Percentiles rank a stretch among this genome's conserved stretches.
Conservation (phyloP, 1,139 yeast species). For the Debaryomycetaceae sp. region DNA sequence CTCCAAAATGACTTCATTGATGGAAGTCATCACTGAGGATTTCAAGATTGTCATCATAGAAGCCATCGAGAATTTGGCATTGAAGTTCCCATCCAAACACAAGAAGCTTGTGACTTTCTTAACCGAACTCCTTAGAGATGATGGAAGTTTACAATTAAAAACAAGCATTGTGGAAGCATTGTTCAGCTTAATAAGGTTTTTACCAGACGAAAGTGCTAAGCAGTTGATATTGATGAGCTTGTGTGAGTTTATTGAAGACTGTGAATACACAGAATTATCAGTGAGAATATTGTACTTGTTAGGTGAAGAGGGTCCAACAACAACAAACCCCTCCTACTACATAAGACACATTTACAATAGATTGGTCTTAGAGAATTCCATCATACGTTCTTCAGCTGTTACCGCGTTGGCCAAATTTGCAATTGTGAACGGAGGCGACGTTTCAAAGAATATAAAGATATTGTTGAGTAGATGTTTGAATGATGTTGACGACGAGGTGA, state of each 20-base stretch:
- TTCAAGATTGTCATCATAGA: constrained; percentile 93
- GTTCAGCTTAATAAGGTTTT: constrained; percentile 80
- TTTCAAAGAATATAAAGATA: constrained; percentile 68
- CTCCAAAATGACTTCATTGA: constrained; percentile 79
- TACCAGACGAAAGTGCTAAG: constrained; percentile 71
- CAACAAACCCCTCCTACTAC: constrained; percentile 83
- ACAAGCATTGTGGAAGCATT: constrained; percentile 88
- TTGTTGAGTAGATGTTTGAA: constrained; percentile 79
- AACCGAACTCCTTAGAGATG: constrained; percentile 83
- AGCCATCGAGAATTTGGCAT: constrained; percentile 86
- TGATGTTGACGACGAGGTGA: constrained; percentile 94
- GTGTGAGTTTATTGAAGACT: constrained; percentile 97
- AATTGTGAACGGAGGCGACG: constrained; percentile 64
- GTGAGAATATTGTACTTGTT: constrained; percentile 87
- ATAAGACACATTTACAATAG: constrained; percentile 96
- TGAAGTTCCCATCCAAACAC: constrained; percentile 91
- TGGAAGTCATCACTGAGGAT: constrained; percentile 92
- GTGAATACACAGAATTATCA: constrained; percentile 90
- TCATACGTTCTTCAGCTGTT: constrained; percentile 94
- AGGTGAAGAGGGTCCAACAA: constrained; percentile 92
- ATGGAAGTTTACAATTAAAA: constrained; percentile 84
- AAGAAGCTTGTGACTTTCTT: constrained; percentile 78
- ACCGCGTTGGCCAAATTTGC: constrained; percentile 91
- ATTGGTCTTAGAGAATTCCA: constrained; percentile 91
- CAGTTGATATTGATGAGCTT: constrained; percentile 82